Evolutionary conservation across 2,329 filamentous ascomycete species (phyloP).

Genomic region (Colletotrichum simmondsii): DNA sequence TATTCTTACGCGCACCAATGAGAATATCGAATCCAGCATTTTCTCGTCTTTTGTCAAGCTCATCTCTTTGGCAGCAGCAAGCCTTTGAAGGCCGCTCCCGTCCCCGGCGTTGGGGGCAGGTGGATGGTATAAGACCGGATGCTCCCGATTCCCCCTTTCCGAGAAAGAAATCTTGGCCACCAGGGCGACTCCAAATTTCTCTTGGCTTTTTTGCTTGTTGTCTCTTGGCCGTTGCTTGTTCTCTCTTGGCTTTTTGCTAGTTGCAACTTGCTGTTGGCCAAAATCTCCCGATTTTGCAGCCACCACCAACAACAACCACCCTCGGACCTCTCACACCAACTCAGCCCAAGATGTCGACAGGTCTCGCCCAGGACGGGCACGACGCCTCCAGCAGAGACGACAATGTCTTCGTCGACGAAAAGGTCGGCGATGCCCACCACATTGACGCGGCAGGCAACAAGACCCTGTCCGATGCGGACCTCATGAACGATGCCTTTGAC

Average conservation of each 20-base stretch:
- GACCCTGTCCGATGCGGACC: slow-evolving; percentile 46
- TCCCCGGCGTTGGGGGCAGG: background rate
- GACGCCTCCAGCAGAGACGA: background rate
- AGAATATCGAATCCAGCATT: background rate
- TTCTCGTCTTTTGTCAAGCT: too few relatives aligned
- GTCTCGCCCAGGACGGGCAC: slow-evolving; percentile 19
- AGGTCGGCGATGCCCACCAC: slow-evolving; percentile 31
- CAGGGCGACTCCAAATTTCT: background rate
- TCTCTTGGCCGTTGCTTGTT: background rate
- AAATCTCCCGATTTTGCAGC: too few relatives aligned
- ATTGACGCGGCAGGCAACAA: slow-evolving; percentile 46
- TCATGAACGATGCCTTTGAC: slow-evolving; percentile 53
- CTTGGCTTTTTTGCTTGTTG: background rate
- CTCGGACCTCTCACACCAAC: background rate
- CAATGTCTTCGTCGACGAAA: slow-evolving; percentile 12
- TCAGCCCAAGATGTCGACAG: slow-evolving; percentile 30
- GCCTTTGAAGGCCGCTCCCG: background rate
- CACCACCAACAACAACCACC: background rate
- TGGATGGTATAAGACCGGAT: background rate
- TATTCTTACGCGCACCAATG: background rate
- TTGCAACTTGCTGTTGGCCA: too few relatives aligned
- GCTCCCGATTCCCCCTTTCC: background rate
- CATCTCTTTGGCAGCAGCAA: background rate
- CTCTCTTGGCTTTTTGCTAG: background rate
- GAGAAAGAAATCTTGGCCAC: background rate